Evolutionary conservation across 495 filamentous ascomycete genomes (phyloP).

Genomic region (Penicillium steckii): DNA sequence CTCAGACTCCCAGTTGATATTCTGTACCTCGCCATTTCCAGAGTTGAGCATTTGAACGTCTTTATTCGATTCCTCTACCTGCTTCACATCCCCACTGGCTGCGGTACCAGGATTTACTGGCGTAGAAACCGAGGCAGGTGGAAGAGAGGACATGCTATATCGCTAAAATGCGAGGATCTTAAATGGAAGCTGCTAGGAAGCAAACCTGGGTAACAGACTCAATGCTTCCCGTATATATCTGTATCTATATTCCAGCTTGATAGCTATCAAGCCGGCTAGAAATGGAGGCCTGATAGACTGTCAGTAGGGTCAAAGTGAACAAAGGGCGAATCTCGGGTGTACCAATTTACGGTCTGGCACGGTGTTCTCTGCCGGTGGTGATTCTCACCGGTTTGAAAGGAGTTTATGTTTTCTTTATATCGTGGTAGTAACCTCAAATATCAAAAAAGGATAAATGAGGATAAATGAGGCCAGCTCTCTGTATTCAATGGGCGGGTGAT

Average conservation of each 20-base stretch:
- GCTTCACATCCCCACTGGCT: not conserved
- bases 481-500: not conserved
- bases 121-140: not conserved
- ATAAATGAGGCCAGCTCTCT: not conserved
- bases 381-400: not conserved
- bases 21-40: not conserved
- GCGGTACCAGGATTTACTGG: not conserved
- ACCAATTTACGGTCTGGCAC: not conserved
- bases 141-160: not conserved
- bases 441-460: no score
- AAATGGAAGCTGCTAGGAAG: not conserved
- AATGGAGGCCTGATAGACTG: no score
- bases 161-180: not conserved
- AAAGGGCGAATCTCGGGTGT: not conserved
- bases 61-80: constrained; percentile 3
- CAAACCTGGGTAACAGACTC: no score
- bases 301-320: not conserved
- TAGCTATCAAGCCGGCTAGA: not conserved
- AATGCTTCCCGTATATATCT: no score
- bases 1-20: constrained; percentile 33
- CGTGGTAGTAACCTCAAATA: no score
- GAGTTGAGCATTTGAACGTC: not conserved
- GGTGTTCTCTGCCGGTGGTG: not conserved
- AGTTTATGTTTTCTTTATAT: not conserved
- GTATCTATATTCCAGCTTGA: no score